Evolutionary conservation across 148 eudicot genomes (phyloP).

Genomic region (Fagopyrum tataricum): DNA sequence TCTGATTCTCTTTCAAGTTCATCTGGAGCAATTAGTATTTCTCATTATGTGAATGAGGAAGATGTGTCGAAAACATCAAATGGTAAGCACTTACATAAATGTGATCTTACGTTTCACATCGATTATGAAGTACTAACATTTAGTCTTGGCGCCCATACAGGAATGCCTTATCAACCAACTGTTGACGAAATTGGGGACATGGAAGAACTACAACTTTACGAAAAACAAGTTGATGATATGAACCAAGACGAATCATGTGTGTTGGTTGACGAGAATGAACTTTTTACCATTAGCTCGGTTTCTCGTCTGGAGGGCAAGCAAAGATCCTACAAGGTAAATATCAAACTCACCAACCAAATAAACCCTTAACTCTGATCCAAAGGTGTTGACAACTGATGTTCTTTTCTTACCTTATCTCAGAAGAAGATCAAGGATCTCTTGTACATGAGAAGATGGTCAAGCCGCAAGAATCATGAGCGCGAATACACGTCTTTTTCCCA

Average conservation of each 20-base stretch:
- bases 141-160: not conserved
- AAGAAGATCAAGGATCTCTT: conserved; percentile 24
- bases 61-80: conserved; percentile 18
- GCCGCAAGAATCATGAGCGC: conserved; percentile 18
- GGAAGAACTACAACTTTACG: not conserved
- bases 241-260: conserved; percentile 30
- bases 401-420: conserved; percentile 7
- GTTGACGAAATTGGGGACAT: no score
- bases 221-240: not conserved
- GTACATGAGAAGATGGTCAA: conserved; percentile 21
- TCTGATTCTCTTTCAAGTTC: conserved; percentile 14
- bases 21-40: not conserved
- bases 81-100: conserved; percentile 25
- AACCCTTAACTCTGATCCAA: not conserved
- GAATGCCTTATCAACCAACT: not conserved
- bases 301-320: not conserved
- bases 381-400: not conserved
- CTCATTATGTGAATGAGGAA: conserved; percentile 16
- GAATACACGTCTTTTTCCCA: not conserved
- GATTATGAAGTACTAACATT: no score
- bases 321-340: conserved; percentile 29
- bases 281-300: not conserved
- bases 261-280: conserved; percentile 20
- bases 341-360: not conserved
- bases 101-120: no score